Evolutionary conservation across 2,329 filamentous ascomycete species (phyloP), one percentile per base, ranked within the genome.

Genomic region (Ambrosiella xylebori): DNA sequence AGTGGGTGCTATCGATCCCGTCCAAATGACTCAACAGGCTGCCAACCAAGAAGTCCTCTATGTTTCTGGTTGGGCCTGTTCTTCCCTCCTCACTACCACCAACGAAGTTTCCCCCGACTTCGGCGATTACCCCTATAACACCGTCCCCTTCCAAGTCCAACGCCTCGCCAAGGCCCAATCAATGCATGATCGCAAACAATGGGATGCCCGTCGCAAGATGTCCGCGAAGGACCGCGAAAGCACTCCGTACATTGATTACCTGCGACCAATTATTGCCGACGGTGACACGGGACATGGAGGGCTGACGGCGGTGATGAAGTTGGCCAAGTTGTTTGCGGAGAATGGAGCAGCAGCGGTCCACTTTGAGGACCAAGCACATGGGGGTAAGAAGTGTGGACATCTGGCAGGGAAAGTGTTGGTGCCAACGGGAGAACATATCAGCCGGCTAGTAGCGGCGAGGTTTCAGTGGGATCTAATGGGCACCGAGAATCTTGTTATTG

Each of bases 391-490:
- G 73, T 98, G 93, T 67, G 93, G 93, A 13, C 93, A 98, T 71
- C 74, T 97, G 61, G 93, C 93, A 0, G 93, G 93, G 64, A 98
- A 97, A 70, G 93, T 97, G 1, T 76, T 98, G 7, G 93, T 97
- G 2, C 91, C 93, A 0, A 82, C 90, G 0, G 86, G 89, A 61
- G 93, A 97, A 69, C 93, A 98, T 73, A 95, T 97, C 75, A 96
- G 95, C 73, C 84, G 93, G 36, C 81, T 98, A 3, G 84, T 89
- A 17, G 90, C 93, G 1, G 84, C 91, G 2, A 84, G 93, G 61
- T 96, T 95, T 73, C 93, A 98, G 68, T 98, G 91, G 91, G 93
- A 98, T 66, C 77, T 96, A 64, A 97, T 98, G 91, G 93, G 91
- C 52, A 84, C 81, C 56, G 93, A 98, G 73, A 97, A 95, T 69